Evolutionary conservation across 2,329 filamentous ascomycete genomes (phyloP).

Genomic region (Arthrobotrys musiformis): DNA sequence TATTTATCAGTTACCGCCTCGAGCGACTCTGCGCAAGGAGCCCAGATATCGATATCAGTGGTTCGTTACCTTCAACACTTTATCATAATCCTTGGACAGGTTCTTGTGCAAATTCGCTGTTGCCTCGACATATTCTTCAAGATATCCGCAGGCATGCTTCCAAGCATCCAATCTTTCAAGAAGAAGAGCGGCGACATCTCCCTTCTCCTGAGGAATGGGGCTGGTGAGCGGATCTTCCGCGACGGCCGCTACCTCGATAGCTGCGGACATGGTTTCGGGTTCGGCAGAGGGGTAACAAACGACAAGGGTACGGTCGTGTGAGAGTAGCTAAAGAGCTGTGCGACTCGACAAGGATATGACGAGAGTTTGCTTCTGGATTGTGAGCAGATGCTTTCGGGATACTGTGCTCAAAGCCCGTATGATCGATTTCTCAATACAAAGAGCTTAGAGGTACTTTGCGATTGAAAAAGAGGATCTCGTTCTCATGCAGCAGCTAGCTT

Average conservation of each 20-base stretch:
- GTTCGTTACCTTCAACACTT: constrained; percentile 78
- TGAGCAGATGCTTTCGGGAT: constrained; percentile 9
- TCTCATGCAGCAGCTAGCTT: not conserved
- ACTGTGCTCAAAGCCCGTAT: not conserved
- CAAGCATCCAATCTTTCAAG: constrained; percentile 89
- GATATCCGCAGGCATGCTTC: constrained; percentile 91
- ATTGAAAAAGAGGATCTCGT: too few species aligned
- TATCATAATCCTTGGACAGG: constrained; percentile 94
- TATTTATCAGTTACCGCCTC: constrained; percentile 10
- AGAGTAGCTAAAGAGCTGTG: constrained; percentile 20
- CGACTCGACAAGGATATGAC: not conserved
- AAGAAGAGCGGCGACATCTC: constrained; percentile 74
- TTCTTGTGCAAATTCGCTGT: constrained; percentile 87
- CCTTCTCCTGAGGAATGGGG: constrained; percentile 58
- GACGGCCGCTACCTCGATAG: constrained; percentile 22
- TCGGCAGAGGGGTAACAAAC: not conserved
- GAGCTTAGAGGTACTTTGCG: not conserved
- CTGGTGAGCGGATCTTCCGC: constrained; percentile 41
- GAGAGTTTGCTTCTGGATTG: not conserved
- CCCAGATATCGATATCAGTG: not conserved
- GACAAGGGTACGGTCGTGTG: constrained; percentile 31
- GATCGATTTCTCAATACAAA: too few species aligned
- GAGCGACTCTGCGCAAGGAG: not conserved
- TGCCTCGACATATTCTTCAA: constrained; percentile 87
- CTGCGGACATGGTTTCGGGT: constrained; percentile 39